Evolutionary conservation across 2,329 filamentous ascomycete species (phyloP).

Genomic region (Diplodia sapinea): DNA sequence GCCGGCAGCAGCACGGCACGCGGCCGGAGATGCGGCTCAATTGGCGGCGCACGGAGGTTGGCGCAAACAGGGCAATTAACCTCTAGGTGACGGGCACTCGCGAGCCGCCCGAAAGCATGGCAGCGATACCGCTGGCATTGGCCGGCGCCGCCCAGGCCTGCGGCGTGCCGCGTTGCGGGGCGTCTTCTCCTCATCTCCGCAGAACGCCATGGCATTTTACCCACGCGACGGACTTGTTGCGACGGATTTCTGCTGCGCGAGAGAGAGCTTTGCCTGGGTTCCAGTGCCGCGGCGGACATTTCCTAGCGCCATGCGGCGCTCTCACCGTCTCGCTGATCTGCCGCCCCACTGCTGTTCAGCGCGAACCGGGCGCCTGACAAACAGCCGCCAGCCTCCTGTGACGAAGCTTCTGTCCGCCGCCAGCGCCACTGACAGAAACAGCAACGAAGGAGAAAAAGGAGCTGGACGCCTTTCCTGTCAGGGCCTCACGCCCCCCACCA

Average conservation of each 20-base stretch:
- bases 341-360: slow-evolving; percentile 32
- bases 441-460: background rate
- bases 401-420: slow-evolving; percentile 14
- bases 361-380: background rate
- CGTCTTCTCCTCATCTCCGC: slow-evolving; percentile 12
- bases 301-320: slow-evolving; percentile 9
- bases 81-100: slow-evolving; percentile 16
- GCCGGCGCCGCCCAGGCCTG: background rate
- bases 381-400: background rate
- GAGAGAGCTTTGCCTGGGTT: background rate
- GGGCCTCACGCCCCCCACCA: background rate
- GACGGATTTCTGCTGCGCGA: background rate
- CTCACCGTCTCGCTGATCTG: slow-evolving; percentile 33
- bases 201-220: background rate
- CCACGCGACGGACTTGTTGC: background rate
- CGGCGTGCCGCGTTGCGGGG: slow-evolving; percentile 1
- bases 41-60: background rate
- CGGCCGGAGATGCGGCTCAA: slow-evolving; percentile 17
- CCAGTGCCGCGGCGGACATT: background rate
- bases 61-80: slow-evolving; percentile 9
- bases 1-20: slow-evolving; percentile 17
- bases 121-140: slow-evolving; percentile 1
- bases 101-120: slow-evolving; percentile 23
- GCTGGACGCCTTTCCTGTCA: background rate
- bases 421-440: background rate